phyloP scores from a whole-genome alignment of 495 filamentous ascomycete genomes.

The Tuber brumale region DNA sequence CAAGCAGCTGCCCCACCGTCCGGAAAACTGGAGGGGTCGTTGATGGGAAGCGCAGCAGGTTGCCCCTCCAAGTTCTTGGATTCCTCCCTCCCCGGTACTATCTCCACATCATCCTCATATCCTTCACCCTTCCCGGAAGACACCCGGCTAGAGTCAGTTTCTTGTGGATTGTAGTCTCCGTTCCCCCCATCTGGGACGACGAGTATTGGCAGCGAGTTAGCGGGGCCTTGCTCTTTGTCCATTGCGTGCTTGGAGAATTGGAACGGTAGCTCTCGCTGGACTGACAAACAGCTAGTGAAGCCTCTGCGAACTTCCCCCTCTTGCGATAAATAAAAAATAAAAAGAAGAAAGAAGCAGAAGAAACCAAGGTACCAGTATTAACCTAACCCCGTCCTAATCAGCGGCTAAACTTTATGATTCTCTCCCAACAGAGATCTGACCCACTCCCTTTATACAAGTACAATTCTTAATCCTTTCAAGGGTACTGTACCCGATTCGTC shows the following conservation, averaged over 20 bases:
- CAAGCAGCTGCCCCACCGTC: slow-evolving; percentile 65
- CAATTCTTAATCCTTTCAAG: background rate
- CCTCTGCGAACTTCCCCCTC: background rate
- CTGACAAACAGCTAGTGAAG: background rate
- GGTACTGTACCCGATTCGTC: background rate
- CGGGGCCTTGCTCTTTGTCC: slow-evolving; percentile 7
- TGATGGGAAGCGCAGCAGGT: slow-evolving; percentile 27
- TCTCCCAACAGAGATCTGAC: background rate
- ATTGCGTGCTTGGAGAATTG: background rate
- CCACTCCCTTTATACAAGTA: background rate
- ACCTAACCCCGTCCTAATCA: background rate
- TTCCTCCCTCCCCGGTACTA: slow-evolving; percentile 6
- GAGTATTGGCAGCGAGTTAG: slow-evolving; percentile 24
- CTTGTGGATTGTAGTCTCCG: background rate
- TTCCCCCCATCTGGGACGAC: background rate
- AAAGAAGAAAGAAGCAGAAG: background rate
- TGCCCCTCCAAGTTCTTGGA: slow-evolving; percentile 27
- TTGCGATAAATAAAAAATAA: background rate
- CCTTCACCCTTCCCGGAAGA: slow-evolving; percentile 1
- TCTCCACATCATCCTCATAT: background rate
- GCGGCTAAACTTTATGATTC: background rate
- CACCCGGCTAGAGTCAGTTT: background rate
- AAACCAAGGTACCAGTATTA: background rate
- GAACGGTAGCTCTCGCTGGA: background rate
- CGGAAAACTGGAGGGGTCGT: slow-evolving; percentile 49